phyloP scores from a whole-genome alignment of 176 grass and related monocot species.

The Phoenix dactylifera region DNA sequence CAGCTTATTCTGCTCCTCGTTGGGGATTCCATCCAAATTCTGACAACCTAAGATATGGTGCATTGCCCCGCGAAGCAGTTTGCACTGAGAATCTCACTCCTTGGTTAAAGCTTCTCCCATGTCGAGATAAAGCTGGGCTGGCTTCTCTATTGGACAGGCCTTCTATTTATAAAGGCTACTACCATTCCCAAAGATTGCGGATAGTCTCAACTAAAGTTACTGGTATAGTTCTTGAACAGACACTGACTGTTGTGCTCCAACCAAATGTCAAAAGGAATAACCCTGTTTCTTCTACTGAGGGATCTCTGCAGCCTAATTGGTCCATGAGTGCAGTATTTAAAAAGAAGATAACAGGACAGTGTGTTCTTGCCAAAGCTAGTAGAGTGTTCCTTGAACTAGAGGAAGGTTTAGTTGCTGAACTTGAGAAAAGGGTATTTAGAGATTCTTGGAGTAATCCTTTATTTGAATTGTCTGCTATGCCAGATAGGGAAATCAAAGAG shows the following conservation, averaged over 20 bases:
- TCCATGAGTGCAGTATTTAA: slow-evolving; percentile 77
- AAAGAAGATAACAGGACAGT: slow-evolving; percentile 58
- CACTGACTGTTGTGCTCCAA: slow-evolving; percentile 71
- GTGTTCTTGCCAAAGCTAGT: slow-evolving; percentile 62
- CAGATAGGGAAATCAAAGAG: slow-evolving; percentile 52
- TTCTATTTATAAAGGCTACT: slow-evolving; percentile 92
- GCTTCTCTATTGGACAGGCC: slow-evolving; percentile 79
- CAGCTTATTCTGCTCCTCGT: slow-evolving; percentile 56
- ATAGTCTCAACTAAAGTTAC: slow-evolving; percentile 36
- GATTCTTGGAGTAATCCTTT: slow-evolving; percentile 45
- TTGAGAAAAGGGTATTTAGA: slow-evolving; percentile 29
- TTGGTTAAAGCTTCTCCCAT: slow-evolving; percentile 95
- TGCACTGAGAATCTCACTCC: slow-evolving; percentile 98
- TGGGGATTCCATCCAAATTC: slow-evolving; percentile 67
- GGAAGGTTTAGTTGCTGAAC: slow-evolving; percentile 29
- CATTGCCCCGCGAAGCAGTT: slow-evolving; percentile 83
- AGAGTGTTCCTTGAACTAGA: slow-evolving; percentile 80
- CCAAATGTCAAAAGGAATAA: slow-evolving; percentile 24
- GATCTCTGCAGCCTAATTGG: slow-evolving; percentile 61
- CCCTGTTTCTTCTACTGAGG: slow-evolving; percentile 27
- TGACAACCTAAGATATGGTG: slow-evolving; percentile 73
- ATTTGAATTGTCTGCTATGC: slow-evolving; percentile 41
- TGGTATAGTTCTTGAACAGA: slow-evolving; percentile 77
- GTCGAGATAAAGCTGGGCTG: slow-evolving; percentile 87
- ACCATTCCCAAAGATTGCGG: slow-evolving; percentile 88